Conservation (phyloP, 805 yeast genomes). For the Candida broadrunensis region DNA sequence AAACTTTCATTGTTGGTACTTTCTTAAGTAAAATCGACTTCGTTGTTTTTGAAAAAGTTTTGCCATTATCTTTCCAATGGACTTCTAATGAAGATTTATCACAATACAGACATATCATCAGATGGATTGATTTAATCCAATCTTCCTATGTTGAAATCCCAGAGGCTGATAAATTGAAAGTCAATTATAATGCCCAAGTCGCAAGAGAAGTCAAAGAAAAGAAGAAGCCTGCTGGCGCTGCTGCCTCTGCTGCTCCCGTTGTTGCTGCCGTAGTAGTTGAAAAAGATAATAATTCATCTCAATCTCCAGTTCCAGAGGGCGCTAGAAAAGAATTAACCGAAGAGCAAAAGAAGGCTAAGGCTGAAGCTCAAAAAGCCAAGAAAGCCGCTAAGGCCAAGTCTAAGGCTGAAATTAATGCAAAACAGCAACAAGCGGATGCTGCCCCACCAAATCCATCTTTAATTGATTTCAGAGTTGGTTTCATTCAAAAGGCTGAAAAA, state of each 20-base stretch:
- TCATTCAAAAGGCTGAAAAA: slow-evolving; percentile 91
- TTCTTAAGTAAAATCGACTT: slow-evolving; percentile 70
- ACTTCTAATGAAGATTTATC: slow-evolving; percentile 53
- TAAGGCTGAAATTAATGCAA: slow-evolving; percentile 45
- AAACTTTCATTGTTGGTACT: slow-evolving; percentile 71
- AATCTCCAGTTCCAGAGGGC: slow-evolving; percentile 8
- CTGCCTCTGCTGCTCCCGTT: slow-evolving; percentile 11
- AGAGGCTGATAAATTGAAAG: slow-evolving; percentile 47
- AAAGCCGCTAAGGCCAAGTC: slow-evolving; percentile 62
- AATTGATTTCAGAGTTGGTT: slow-evolving; percentile 93
- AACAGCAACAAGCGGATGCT: slow-evolving; percentile 49
- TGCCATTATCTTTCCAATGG: slow-evolving; percentile 60
- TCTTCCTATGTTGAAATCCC: slow-evolving; percentile 53
- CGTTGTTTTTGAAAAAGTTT: slow-evolving; percentile 60
- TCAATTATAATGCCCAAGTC: slow-evolving; percentile 60
- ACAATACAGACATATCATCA: slow-evolving; percentile 73
- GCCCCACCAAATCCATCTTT: slow-evolving; percentile 76
- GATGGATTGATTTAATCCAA: slow-evolving; percentile 93
- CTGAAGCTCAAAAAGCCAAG: slow-evolving; percentile 63
- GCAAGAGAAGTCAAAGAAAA: slow-evolving; percentile 75
- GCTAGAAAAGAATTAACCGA: slow-evolving; percentile 27
- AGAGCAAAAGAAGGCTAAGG: slow-evolving; percentile 41
- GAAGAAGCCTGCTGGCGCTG: slow-evolving; percentile 49
- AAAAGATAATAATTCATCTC: slow-evolving; percentile 10
- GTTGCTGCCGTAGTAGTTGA: slow-evolving; percentile 5